Evolutionary conservation across 805 yeast genomes (phyloP).

Genomic region (Kluyveromyces nonfermentans): DNA sequence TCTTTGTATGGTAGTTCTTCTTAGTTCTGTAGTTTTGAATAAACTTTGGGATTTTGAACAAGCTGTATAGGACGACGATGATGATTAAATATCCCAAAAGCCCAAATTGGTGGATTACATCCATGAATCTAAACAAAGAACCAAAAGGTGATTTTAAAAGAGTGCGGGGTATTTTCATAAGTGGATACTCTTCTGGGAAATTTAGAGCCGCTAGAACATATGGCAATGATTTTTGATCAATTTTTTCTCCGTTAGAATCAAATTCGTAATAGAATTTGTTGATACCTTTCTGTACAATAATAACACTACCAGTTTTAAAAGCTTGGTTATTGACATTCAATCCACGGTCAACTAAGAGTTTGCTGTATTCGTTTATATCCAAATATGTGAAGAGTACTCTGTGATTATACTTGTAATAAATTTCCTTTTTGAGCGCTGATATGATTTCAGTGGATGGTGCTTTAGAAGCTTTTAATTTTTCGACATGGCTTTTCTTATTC

Average conservation of each 20-base stretch:
- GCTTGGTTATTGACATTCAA: slow-evolving; percentile 15
- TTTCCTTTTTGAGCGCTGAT: slow-evolving; percentile 38
- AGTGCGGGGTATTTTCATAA: slow-evolving; percentile 15
- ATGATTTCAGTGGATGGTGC: slow-evolving; percentile 38
- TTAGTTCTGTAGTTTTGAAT: slow-evolving; percentile 6
- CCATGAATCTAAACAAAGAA: slow-evolving; percentile 32
- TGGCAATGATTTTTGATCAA: slow-evolving; percentile 29
- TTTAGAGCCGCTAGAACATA: slow-evolving; percentile 29
- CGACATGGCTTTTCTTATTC: slow-evolving; percentile 37
- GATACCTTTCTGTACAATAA: slow-evolving; percentile 39
- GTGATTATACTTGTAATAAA: slow-evolving; percentile 37
- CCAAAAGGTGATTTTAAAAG: slow-evolving; percentile 39
- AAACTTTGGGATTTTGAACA: slow-evolving; percentile 4
- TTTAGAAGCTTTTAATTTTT: slow-evolving; percentile 34
- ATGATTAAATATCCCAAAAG: slow-evolving; percentile 32
- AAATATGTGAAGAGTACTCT: slow-evolving; percentile 40
- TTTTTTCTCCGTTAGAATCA: slow-evolving; percentile 30
- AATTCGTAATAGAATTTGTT: slow-evolving; percentile 27
- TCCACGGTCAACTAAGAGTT: slow-evolving; percentile 21
- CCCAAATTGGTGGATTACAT: slow-evolving; percentile 36
- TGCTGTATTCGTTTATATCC: slow-evolving; percentile 36
- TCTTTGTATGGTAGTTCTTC: slow-evolving; percentile 16
- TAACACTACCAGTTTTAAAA: slow-evolving; percentile 44
- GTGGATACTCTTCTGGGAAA: slow-evolving; percentile 23
- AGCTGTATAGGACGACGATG: slow-evolving; percentile 1